These are phyloP conservation scores for Paracamarosporium sp. DNA, from an alignment of 2,329 filamentous ascomycete species.

Conservation along the genomic window DNA sequence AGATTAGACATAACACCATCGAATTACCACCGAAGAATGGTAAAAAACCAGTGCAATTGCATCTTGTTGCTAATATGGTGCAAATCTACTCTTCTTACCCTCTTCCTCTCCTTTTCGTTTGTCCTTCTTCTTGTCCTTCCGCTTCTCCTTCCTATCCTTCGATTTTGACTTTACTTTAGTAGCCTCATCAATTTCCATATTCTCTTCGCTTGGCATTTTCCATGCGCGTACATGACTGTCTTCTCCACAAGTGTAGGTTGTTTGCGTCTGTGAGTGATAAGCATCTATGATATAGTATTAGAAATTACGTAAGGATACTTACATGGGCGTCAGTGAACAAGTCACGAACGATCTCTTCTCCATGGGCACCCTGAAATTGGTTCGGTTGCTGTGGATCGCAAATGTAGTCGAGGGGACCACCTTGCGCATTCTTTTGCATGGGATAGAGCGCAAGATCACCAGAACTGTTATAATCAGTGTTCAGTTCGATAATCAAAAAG, in stretches of 20 bases:
- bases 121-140: constrained; percentile 31
- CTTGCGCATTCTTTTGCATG: constrained; percentile 25
- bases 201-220: constrained; percentile 33
- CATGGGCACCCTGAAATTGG: constrained; percentile 52
- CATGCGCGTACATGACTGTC: constrained; percentile 55
- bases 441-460: constrained; percentile 39
- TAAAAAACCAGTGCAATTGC: background rate
- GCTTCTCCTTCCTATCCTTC: constrained; percentile 4
- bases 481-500: background rate
- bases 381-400: constrained; percentile 33
- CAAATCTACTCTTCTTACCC: constrained; percentile 44
- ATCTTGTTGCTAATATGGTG: constrained; percentile 40
- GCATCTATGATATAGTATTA: background rate
- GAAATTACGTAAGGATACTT: constrained; percentile 13
- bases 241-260: constrained; percentile 57
- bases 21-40: too few species aligned
- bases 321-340: constrained; percentile 49
- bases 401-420: constrained; percentile 36
- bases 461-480: constrained; percentile 21
- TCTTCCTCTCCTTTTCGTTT: constrained; percentile 35
- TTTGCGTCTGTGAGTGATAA: constrained; percentile 28
- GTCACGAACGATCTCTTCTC: constrained; percentile 57
- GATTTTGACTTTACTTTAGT: constrained; percentile 19
- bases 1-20: too few species aligned
- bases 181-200: constrained; percentile 36